These are phyloP conservation scores for Globisporangium abappressorium DNA, from an alignment of 352 stramenopile species.

Conservation along the genomic window DNA sequence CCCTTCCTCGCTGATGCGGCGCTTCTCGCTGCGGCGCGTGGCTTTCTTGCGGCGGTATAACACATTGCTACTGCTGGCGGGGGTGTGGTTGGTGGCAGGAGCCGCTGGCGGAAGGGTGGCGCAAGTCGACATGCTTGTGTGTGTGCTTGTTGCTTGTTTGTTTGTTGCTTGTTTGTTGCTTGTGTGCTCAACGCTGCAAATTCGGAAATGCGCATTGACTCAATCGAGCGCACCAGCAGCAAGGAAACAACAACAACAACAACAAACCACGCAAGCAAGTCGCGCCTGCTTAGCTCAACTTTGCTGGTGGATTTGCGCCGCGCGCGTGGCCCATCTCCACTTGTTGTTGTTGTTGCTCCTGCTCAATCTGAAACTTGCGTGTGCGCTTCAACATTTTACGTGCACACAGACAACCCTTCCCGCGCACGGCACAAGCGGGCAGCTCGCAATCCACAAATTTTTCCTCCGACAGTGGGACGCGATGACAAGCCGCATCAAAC, in stretches of 20 bases:
- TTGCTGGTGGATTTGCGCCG: background rate
- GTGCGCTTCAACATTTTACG: constrained; percentile 11
- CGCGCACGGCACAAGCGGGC: background rate
- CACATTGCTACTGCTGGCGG: background rate
- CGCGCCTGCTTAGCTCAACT: background rate
- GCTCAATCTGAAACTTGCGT: background rate
- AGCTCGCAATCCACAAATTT: constrained; percentile 11
- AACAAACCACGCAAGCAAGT: background rate
- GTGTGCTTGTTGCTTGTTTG: background rate
- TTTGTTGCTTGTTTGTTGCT: constrained; percentile 10
- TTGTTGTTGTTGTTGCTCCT: background rate
- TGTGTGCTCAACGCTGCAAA: constrained; percentile 25
- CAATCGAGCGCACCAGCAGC: background rate
- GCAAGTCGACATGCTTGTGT: background rate
- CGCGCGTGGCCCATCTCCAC: background rate
- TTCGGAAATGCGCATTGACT: constrained; percentile 7
- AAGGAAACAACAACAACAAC: background rate
- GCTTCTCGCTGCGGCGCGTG: constrained; percentile 17
- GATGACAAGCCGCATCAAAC: constrained; percentile 6
- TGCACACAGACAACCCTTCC: background rate
- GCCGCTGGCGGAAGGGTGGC: background rate
- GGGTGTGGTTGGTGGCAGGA: background rate
- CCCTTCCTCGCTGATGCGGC: constrained; percentile 33
- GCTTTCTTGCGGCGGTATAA: constrained; percentile 12
- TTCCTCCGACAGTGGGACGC: constrained; percentile 13